A percentile compares a stretch with the other conserved stretches of the same genome.
Conservation (phyloP, 2,329 filamentous ascomycete genomes). For the Microcyclospora tardicrescens region DNA sequence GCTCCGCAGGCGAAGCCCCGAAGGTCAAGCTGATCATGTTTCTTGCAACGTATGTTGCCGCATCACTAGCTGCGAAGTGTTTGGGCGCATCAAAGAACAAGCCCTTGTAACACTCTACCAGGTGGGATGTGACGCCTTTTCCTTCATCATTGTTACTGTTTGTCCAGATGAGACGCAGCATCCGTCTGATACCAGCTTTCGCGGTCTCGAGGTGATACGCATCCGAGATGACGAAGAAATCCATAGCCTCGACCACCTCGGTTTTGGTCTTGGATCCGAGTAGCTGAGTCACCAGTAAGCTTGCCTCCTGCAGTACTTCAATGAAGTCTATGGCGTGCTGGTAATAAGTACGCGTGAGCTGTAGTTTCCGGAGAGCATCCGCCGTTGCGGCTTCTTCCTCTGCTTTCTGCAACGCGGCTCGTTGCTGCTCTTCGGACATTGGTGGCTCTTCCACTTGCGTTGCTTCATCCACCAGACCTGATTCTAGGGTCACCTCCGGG, state of each 20-base stretch:
- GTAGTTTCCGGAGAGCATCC: slow-evolving; percentile 75
- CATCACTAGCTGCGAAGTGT: slow-evolving; percentile 73
- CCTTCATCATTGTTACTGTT: slow-evolving; percentile 99
- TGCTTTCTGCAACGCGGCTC: slow-evolving; percentile 61
- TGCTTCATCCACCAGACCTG: slow-evolving; percentile 71
- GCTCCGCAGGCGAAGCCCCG: slow-evolving; percentile 82
- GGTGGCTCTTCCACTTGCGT: slow-evolving; percentile 60
- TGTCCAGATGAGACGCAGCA: slow-evolving; percentile 96
- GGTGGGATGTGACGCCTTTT: slow-evolving; percentile 89
- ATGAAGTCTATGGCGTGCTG: slow-evolving; percentile 90
- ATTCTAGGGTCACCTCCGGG: slow-evolving; percentile 59
- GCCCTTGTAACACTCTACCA: slow-evolving; percentile 92
- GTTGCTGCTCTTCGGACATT: slow-evolving; percentile 69
- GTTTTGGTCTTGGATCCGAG: slow-evolving; percentile 94
- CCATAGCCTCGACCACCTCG: slow-evolving; percentile 97
- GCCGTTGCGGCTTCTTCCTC: slow-evolving; percentile 79
- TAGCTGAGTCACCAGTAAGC: slow-evolving; percentile 68
- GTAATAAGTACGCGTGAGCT: slow-evolving; percentile 81
- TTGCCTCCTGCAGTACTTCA: slow-evolving; percentile 74
- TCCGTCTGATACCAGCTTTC: slow-evolving; percentile 80
- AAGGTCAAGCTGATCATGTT: slow-evolving; percentile 99
- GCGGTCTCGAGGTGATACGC: slow-evolving; percentile 94
- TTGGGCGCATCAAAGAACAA: slow-evolving; percentile 94
- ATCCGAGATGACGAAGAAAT: slow-evolving; percentile 91
- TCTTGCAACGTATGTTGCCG: slow-evolving; percentile 86